Base-by-base conservation (phyloP, 768 basidiomycete genomes). In the Pleurotus tuoliensis region DNA sequence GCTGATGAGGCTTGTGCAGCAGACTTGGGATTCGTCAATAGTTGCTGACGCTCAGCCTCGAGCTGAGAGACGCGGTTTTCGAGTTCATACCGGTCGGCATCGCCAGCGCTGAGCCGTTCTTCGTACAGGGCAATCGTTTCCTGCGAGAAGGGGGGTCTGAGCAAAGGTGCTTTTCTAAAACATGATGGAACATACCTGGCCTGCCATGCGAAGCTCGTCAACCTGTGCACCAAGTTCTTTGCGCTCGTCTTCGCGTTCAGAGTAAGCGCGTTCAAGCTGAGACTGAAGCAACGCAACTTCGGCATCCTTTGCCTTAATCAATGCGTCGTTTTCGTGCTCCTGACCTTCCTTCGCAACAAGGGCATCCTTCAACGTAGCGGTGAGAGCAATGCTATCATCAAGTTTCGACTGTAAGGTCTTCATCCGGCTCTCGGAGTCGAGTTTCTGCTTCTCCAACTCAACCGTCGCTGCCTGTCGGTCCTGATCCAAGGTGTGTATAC, bases 71-170 rank as follows among this genome's bases (percentile, higher is more conserved):
- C 74, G 34, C 76, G 78, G 47, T 83, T 80, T 63, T 95, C 91
- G 58, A 90, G 76, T 62, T 95, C 92, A 63, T 92, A 91, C 45
- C 88, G 82, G 60, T 82, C 80, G 12, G 76, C 75, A 63, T 94
- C 90, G 18, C 84, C 80, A 1, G 77, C 77, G 56, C 82, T 88
- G 4, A 96, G 75, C 38, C 87, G 84, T 66, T 94, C 92, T 73
- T 99, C 96, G 66, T 98, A 98, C 9, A 97, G 78, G 16, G 92
- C 91, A 58, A 97, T 97, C 0, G 94, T 93, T 83, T 94, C 92
- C 91, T 94, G 64, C 1, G 41, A 55, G 34, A 16, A n/a, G n/a
- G n/a, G n/a, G n/a, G n/a, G n/a, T n/a, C n/a, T n/a, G 12, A 18
- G 8, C 15, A 40, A 40, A 38, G 13, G 27, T 22, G 41, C 40